A percentile compares a stretch with the other conserved stretches of the same genome.
Conservation (phyloP, 2,329 filamentous ascomycete genomes). For the Penicillium sp. region DNA sequence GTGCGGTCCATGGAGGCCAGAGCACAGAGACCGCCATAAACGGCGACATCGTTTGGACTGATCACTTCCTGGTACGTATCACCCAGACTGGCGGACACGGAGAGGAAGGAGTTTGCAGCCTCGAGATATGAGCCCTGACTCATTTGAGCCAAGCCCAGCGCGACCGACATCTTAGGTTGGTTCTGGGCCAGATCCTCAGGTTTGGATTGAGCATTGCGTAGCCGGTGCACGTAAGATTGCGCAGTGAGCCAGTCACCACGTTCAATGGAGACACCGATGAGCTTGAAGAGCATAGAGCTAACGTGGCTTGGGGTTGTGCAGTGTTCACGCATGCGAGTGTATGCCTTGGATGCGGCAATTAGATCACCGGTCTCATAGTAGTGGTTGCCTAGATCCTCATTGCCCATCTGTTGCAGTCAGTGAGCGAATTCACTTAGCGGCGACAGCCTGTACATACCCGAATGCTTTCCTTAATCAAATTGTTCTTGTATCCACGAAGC, state of each 20-base stretch:
- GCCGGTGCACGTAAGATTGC: slow-evolving; percentile 59
- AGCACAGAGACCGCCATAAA: slow-evolving; percentile 87
- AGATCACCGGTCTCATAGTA: slow-evolving; percentile 77
- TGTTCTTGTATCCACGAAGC: slow-evolving; percentile 92
- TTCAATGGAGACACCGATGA: slow-evolving; percentile 74
- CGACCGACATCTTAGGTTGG: slow-evolving; percentile 65
- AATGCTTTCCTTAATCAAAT: slow-evolving; percentile 95
- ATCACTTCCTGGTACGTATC: slow-evolving; percentile 68
- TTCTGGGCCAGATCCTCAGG: slow-evolving; percentile 59
- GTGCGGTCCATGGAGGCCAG: slow-evolving; percentile 83
- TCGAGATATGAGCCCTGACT: slow-evolving; percentile 58
- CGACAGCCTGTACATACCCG: slow-evolving; percentile 56
- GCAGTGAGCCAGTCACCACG: slow-evolving; percentile 75
- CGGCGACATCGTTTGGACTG: slow-evolving; percentile 82
- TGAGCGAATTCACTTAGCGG: background rate
- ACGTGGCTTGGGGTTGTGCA: slow-evolving; percentile 82
- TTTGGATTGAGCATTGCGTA: slow-evolving; percentile 54
- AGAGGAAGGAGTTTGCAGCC: slow-evolving; percentile 71
- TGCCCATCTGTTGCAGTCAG: slow-evolving; percentile 69
- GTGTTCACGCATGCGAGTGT: slow-evolving; percentile 84
- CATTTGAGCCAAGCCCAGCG: slow-evolving; percentile 62
- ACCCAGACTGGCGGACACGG: slow-evolving; percentile 58
- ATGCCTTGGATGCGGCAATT: slow-evolving; percentile 71
- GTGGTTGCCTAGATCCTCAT: slow-evolving; percentile 87
- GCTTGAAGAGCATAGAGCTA: slow-evolving; percentile 74